A percentile compares a stretch with the other conserved stretches of the same genome.
Conservation (phyloP, 176 grass and related monocot species). For the Rhynchospora tenuis region DNA sequence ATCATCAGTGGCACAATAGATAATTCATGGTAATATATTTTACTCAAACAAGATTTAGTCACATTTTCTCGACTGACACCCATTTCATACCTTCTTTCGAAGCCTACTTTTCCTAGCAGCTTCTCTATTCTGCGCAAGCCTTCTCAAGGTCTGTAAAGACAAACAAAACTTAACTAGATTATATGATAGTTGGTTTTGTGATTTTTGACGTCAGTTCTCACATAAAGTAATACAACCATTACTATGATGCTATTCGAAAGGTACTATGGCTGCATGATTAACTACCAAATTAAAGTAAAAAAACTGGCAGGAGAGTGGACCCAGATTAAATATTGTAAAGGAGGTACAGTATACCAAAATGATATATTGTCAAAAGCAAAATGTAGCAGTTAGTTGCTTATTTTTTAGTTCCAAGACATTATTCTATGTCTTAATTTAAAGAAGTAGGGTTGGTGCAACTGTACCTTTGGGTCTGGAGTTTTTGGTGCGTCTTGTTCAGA, state of each 20-base stretch:
- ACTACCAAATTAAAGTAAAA: background rate
- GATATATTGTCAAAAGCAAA: background rate
- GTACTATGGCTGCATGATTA: background rate
- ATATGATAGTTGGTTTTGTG: background rate
- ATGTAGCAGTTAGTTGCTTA: background rate
- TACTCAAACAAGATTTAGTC: background rate
- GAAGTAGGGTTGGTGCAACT: slow-evolving; percentile 1
- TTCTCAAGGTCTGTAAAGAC: slow-evolving; percentile 52
- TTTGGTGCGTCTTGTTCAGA: slow-evolving; percentile 48
- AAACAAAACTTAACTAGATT: background rate
- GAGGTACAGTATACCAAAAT: background rate
- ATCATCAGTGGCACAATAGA: background rate
- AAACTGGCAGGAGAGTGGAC: background rate
- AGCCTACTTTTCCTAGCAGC: slow-evolving; percentile 90
- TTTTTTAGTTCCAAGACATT: background rate
- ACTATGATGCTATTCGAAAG: background rate
- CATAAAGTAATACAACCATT: background rate
- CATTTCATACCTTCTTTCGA: slow-evolving; percentile 69
- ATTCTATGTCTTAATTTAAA: background rate
- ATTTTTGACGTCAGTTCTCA: background rate
- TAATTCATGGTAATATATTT: too few relatives aligned
- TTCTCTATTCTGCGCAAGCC: slow-evolving; percentile 96
- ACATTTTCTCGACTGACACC: background rate
- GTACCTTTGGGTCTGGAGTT: slow-evolving; percentile 74
- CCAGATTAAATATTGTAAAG: background rate